Evolutionary conservation across 2,329 filamentous ascomycete genomes (phyloP), one percentile per base, ranked within the genome.

Genomic region (Pseudogymnoascus sp.): DNA sequence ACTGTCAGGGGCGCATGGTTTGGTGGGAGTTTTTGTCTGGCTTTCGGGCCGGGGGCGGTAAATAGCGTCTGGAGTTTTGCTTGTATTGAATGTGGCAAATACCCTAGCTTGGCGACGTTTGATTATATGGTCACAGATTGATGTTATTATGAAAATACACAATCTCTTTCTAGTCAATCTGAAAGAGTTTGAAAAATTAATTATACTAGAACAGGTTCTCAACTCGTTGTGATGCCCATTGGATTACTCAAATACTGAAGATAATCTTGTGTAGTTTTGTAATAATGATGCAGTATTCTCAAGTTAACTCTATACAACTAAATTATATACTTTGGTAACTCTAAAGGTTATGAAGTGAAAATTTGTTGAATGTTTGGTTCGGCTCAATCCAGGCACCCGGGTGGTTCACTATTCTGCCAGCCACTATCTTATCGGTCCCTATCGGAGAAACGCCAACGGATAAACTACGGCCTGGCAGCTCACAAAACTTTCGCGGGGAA

Each of bases 11-110:
- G 49, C n/a, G 49, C 49, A 56, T 21, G 3, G n/a, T 0, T 18
- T 34, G 49, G 49, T 56, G 28, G 49, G 49, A 56, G 49, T 34
- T 56, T 34, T 34, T 56, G 49, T 56, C 28, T 34, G 49, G 28
- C 14, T 56, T 56, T 56, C 28, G 28, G 28, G n/a, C 5, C 25
- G 7, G 25, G 25, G 25, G 25, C 1, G 28, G n/a, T 18, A 18
- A 21, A 56, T 34, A 34, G n/a, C 49, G 49, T 34, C 16, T 18
- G 49, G 49, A 9, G 49, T 56, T 56, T 53, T 56, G 28, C 49
- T 56, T 56, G 49, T 56, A 56, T 56, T 56, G 49, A 56, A 56
- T 56, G 49, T 34, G 49, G 49, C 49, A 56, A 56, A 56, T 56
- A 56, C 49, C 49, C 49, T 56, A 56, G 28, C 49, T 56, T 56